These are phyloP conservation scores for Cucumis sativus DNA, from an alignment of 306 rosid genomes.

Conservation along the genomic window Cucumber_9930_V3 NC_026659.2:23479501-23480000, in stretches of 20 bases:
- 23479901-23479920: conserved; percentile 29
- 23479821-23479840: not conserved
- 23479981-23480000: conserved; percentile 12
- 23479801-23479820: conserved; percentile 37
- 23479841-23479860: not conserved
- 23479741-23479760: conserved; percentile 34
- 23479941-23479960: conserved; percentile 1
- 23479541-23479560: conserved; percentile 16
- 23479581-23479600: conserved; percentile 43
- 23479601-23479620: conserved; percentile 44
- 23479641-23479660: conserved; percentile 28
- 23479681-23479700: conserved; percentile 23
- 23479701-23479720: conserved; percentile 22
- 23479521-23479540: conserved; percentile 45
- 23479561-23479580: conserved; percentile 8
- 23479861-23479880: not conserved
- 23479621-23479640: conserved; percentile 37
- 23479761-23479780: conserved; percentile 28
- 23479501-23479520: conserved; percentile 31
- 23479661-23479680: conserved; percentile 35
- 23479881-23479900: conserved; percentile 13
- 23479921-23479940: conserved; percentile 6
- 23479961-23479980: conserved; percentile 27
- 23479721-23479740: conserved; percentile 26
- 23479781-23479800: conserved; percentile 28